These are phyloP conservation scores for Wickerhamiella kurtzmanii DNA, from an alignment of 805 yeast species.

Conservation along the genomic window DNA sequence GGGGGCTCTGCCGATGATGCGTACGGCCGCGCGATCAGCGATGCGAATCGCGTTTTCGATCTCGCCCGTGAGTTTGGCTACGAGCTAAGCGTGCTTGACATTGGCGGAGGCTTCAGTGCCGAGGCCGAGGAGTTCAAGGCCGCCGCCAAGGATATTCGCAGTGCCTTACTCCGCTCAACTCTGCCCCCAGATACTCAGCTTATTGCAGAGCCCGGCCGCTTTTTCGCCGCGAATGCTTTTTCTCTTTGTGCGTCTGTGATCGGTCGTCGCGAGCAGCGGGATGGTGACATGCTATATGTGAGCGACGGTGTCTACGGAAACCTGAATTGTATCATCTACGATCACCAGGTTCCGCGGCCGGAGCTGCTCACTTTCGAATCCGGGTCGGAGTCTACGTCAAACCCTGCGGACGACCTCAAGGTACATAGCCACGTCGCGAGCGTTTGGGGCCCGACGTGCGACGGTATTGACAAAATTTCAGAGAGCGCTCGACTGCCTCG, in stretches of 20 bases:
- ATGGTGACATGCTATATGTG: conserved; percentile 52
- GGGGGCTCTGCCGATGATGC: conserved; percentile 64
- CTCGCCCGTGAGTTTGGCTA: conserved; percentile 37
- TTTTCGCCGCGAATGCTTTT: conserved; percentile 71
- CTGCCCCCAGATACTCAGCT: conserved; percentile 45
- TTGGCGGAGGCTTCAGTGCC: conserved; percentile 84
- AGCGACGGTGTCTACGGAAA: conserved; percentile 95
- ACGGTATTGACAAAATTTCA: conserved; percentile 79
- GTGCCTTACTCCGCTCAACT: conserved; percentile 32
- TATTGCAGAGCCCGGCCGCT: conserved; percentile 92
- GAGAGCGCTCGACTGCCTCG: conserved; percentile 38
- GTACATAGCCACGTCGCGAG: conserved; percentile 28
- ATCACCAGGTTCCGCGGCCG: conserved; percentile 73
- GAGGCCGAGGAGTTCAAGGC: conserved; percentile 47
- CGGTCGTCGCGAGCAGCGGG: conserved; percentile 54
- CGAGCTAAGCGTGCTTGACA: conserved; percentile 48
- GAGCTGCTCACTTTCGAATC: conserved; percentile 39
- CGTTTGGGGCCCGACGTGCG: conserved; percentile 98
- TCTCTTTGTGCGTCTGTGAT: conserved; percentile 73
- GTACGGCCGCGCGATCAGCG: conserved; percentile 31
- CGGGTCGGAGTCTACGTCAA: conserved; percentile 4
- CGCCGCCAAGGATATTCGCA: conserved; percentile 34
- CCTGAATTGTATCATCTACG: conserved; percentile 84
- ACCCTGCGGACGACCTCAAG: no score
- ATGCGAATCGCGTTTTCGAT: conserved; percentile 57